Conservation (phyloP, 192 early-diverging fungal species). For the Spizellomyces punctatus region DNA sequence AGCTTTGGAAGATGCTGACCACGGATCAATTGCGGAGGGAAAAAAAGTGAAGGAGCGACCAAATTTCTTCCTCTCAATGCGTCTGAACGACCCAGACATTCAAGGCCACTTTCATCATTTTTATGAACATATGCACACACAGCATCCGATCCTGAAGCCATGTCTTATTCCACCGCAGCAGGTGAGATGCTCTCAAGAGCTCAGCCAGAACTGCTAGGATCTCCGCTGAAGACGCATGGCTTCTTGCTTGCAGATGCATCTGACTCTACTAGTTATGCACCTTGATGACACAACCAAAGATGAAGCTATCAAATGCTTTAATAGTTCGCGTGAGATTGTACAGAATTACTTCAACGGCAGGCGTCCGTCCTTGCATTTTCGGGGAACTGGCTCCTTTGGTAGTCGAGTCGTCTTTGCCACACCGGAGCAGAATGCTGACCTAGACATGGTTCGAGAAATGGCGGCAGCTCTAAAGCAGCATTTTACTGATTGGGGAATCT, state of each 20-base stretch:
- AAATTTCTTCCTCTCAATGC: constrained; percentile 14
- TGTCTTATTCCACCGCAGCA: constrained; percentile 1
- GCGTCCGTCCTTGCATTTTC: not conserved
- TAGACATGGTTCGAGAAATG: not conserved
- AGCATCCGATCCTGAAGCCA: not conserved
- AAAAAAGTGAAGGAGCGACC: not conserved
- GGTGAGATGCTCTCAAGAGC: not conserved
- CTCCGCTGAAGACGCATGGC: no score
- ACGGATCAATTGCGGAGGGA: not conserved
- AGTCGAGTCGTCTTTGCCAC: constrained; percentile 8
- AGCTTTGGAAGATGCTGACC: no score
- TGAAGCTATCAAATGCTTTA: not conserved
- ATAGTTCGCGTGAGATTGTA: not conserved
- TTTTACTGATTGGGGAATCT: not conserved
- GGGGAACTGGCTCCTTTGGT: not conserved
- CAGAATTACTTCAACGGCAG: not conserved
- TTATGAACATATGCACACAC: not conserved
- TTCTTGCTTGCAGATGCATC: not conserved
- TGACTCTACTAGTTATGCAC: constrained; percentile 4
- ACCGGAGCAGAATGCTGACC: not conserved
- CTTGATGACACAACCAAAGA: not conserved
- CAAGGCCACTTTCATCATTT: not conserved
- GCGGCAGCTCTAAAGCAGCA: not conserved
- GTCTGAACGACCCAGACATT: not conserved
- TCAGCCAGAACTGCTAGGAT: no score